Evolutionary conservation across 176 grass and related monocot genomes (phyloP), one percentile per base, ranked within the genome.

Genomic region (Oryza longistaminata): DNA sequence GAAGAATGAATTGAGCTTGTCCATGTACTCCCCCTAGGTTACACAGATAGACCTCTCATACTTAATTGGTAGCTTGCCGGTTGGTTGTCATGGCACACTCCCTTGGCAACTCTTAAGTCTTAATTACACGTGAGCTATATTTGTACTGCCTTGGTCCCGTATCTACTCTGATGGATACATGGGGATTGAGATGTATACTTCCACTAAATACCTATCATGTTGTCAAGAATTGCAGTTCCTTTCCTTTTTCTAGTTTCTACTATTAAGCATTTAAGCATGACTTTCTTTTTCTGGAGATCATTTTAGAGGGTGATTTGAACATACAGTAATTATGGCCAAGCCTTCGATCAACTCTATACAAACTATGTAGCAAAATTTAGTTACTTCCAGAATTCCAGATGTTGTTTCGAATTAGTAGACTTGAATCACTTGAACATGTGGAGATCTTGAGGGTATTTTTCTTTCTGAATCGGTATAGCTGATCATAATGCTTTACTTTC

Each of bases 381-480:
- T 21, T 58, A 2, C 6, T 53, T 53, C 50, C 6, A 53, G 16
- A 21, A 58, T 7, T 58, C 17, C 52, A 58, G 16, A 58, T 19
- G 15, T 17, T 55, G 16, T 58, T 58, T 21, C 0, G 7, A 58
- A 58, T 58, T 58, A 58, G 52, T 8, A 21, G 17, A 21, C 17
- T 19, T 58, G 52, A 58, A 58, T 58, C 5, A 58, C 52, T 58
- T 21, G 52, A 58, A 7, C 7, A 17, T 58, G 17, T 19, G 52
- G 25, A 73, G 37, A 73, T 21, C 39, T 65, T 25, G 3, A 55
- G 19, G 16, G 11, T 19, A 11, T 16, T 31, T 11, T 29, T 45
- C 52, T 48, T 37, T 48, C 55, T 83, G n/a, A 73, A 64, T 22
- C 62, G 81, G 22, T 39, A 64, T n/a, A 37, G 69, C 10, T 45